Percentiles rank a stretch among this genome's conserved stretches.
phyloP scores from a whole-genome alignment of 2,329 filamentous ascomycete species.

The Cytospora paraplurivora region DNA sequence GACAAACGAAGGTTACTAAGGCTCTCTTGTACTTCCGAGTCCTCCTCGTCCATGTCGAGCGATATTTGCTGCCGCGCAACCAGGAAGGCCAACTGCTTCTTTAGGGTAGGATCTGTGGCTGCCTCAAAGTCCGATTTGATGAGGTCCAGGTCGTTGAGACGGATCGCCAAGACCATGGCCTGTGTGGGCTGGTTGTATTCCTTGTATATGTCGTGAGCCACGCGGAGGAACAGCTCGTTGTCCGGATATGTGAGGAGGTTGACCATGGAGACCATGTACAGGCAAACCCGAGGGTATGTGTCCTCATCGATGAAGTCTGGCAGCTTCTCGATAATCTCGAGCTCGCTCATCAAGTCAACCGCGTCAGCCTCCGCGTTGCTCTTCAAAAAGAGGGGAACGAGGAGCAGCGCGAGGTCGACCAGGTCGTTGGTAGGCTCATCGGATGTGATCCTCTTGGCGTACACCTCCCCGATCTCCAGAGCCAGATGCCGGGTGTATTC shows the following conservation, averaged over 20 bases:
- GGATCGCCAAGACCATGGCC: constrained; percentile 91
- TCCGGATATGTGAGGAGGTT: constrained; percentile 96
- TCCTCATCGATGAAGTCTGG: constrained; percentile 89
- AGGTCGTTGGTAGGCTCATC: constrained; percentile 85
- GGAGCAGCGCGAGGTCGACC: constrained; percentile 76
- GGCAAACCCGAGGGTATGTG: constrained; percentile 87
- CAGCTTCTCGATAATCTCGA: constrained; percentile 95
- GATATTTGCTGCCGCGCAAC: constrained; percentile 89
- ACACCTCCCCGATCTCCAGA: constrained; percentile 93
- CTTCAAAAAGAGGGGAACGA: constrained; percentile 93
- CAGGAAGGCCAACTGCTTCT: constrained; percentile 93
- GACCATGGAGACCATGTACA: constrained; percentile 99
- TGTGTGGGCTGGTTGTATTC: constrained; percentile 91
- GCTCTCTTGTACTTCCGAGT: constrained; percentile 76
- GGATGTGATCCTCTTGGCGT: constrained; percentile 80
- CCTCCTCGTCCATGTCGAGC: constrained; percentile 70
- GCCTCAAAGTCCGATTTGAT: constrained; percentile 82
- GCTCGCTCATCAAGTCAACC: constrained; percentile 93
- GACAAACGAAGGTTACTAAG: constrained; percentile 85
- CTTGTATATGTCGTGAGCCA: constrained; percentile 91
- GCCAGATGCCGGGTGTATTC: constrained; percentile 97
- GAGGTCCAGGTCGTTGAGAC: constrained; percentile 82
- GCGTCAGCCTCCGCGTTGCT: constrained; percentile 98
- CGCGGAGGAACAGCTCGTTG: constrained; percentile 91
- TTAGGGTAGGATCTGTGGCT: constrained; percentile 77